Evolutionary conservation across 345 rosid genomes (phyloP), one percentile per base, ranked within the genome.

Genomic region (Schrenkiella parvula): DNA sequence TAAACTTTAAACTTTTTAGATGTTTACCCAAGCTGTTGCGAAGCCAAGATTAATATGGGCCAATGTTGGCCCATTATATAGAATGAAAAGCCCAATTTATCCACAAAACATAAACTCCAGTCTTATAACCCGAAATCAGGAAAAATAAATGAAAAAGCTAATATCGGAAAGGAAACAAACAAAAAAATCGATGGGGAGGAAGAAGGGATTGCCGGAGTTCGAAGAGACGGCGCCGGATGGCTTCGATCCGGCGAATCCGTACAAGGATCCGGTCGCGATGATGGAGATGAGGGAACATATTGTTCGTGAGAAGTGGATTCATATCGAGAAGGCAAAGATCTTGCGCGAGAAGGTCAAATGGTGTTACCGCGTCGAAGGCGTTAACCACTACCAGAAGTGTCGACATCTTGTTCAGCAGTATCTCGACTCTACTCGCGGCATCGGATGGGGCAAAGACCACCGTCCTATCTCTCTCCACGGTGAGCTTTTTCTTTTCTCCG

Each of bases 371-470:
- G 66, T 93, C 81, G 97, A 93, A 77, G 96, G 97, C 7, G 76
- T 90, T 78, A 90, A 90, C 69, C 97, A 90, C 76, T 92, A 83
- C 60, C 96, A 93, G 78, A 90, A 87, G 46, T 93, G 97, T 81
- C 96, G 93, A 64, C 89, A 89, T 75, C 91, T 90, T 52, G 93
- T 90, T 63, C 78, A 76, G 2, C 90, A 90, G 82, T 90, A 90
- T 80, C 92, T 93, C 52, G 97, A 93, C 1, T 37, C 96, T 60
- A 90, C 97, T 54, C 96, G 93, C 10, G 97, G 96, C 71, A 77
- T 90, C 67, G 93, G 93, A 29, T 89, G 96, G 98, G 92, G 93
- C 78, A 90, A 93, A 83, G 98, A 93, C 43, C 90, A 88, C 63
- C 98, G 97, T 21, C 97, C 87, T 60, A 82, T 81, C 23, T 84